Evolutionary conservation across 176 grass and related monocot species (phyloP), one percentile per base, ranked within the genome.

Genomic region (Oryza meridionalis): DNA sequence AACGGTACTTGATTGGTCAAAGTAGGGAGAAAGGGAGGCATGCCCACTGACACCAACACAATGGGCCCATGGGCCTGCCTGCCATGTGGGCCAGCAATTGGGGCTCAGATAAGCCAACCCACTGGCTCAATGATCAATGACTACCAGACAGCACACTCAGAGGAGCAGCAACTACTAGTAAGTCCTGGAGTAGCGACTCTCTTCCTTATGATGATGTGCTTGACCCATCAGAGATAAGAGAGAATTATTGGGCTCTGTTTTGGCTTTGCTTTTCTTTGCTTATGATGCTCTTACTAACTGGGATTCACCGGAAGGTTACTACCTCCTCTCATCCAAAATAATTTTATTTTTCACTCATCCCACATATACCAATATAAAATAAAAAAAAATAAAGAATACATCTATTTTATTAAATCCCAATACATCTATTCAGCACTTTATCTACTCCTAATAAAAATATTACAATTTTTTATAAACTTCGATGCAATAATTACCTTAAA

Each of bases 1-100:
- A 21, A 27, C 15, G 42, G 78, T 86, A 72, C 58, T 50, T 62
- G 67, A 55, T 84, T 27, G 74, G 88, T 86, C 88, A 90, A 90
- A 86, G 84, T 47, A 0, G 79, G 82, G 26, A 4, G 46, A 55
- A 44, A 51, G 82, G 40, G 31, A 0, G 24, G 72, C 45, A 65
- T 86, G 42, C 79, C 76, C 46, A 72, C 88, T 68, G 67, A 86
- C 73, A 69, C 69, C 35, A 68, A 2, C 59, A 15, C 2, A 1
- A 6, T 21, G 81, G 86, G 11, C 81, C 87, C 81, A 62, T 73
- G 47, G 40, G 45, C 78, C 42, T 2, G 82, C 37, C 43, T 11
- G 43, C 35, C 83, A 6, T 11, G 67, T 82, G 73, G 83, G 58
- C 83, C 78, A 81, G 4, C 15, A 26, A 67, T 22, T 58, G 29